Evolutionary conservation across 192 early-diverging fungal genomes (phyloP).

Genomic region (Backusella parvicylindrica): DNA sequence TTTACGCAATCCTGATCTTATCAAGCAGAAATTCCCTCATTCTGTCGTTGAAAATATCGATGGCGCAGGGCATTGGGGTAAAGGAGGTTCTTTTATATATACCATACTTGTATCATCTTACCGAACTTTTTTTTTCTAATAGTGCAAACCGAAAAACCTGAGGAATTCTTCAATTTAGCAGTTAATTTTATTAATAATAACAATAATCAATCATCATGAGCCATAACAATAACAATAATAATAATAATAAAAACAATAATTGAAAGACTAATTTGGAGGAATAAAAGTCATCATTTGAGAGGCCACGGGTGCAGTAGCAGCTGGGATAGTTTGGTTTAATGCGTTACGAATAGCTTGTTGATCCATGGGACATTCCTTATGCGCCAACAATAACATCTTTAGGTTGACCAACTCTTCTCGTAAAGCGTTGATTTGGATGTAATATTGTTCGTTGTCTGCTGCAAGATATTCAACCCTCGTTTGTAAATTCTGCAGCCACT

Average conservation of each 20-base stretch:
- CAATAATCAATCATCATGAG: slow-evolving; percentile 34
- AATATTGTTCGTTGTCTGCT: slow-evolving; percentile 61
- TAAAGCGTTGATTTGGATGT: slow-evolving; percentile 51
- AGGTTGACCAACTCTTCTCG: slow-evolving; percentile 74
- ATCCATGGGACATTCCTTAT: slow-evolving; percentile 71
- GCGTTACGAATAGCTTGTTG: slow-evolving; percentile 40
- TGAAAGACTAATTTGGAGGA: not conserved
- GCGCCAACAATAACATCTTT: slow-evolving; percentile 70
- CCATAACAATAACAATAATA: not conserved
- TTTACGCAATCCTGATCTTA: slow-evolving; percentile 41
- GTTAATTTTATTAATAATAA: not conserved
- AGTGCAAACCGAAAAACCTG: slow-evolving; percentile 72
- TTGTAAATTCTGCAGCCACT: slow-evolving; percentile 84
- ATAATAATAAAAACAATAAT: not conserved
- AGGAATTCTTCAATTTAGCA: slow-evolving; percentile 54
- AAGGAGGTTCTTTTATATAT: not conserved
- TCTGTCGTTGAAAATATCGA: slow-evolving; percentile 62
- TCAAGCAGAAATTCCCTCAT: slow-evolving; percentile 71
- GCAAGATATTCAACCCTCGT: slow-evolving; percentile 56
- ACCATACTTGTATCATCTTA: not conserved
- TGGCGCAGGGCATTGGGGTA: slow-evolving; percentile 87
- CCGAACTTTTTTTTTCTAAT: not conserved
- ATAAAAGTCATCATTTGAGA: slow-evolving; percentile 35
- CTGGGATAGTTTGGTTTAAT: slow-evolving; percentile 40
- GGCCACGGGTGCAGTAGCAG: not conserved